Conservation (phyloP, 768 basidiomycete genomes). For the Pisolithus tinctorius region DNA sequence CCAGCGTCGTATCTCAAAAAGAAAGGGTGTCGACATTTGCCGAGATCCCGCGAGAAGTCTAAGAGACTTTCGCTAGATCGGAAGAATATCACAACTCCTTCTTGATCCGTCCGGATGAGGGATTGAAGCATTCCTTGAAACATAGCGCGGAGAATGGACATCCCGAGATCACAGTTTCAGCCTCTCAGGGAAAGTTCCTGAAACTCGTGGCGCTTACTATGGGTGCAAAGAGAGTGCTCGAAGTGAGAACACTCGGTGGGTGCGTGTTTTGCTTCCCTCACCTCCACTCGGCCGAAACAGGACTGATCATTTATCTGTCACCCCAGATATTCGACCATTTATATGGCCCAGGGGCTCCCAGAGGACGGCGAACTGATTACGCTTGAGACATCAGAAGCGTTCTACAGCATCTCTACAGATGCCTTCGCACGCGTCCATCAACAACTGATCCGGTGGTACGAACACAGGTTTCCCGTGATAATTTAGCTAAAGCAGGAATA, state of each 20-base stretch:
- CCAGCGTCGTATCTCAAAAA: too few relatives aligned
- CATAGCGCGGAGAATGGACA: conserved; percentile 38
- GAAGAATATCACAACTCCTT: conserved; percentile 55
- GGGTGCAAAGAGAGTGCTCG: conserved; percentile 52
- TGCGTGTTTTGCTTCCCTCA: conserved; percentile 32
- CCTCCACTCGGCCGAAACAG: background rate
- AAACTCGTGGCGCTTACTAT: conserved; percentile 45
- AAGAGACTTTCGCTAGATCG: too few relatives aligned
- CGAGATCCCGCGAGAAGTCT: too few relatives aligned
- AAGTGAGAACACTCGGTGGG: conserved; percentile 64
- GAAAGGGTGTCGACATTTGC: too few relatives aligned
- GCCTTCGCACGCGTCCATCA: background rate
- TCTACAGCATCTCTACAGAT: background rate
- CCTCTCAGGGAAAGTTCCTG: conserved; percentile 53
- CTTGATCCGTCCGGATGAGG: conserved; percentile 38
- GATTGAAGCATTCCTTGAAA: conserved; percentile 35
- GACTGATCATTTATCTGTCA: background rate
- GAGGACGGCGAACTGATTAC: conserved; percentile 40
- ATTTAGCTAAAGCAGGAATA: conserved; percentile 49
- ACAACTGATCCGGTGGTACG: too few relatives aligned
- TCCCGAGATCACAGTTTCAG: conserved; percentile 45
- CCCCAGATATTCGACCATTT: conserved; percentile 29
- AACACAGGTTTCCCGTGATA: conserved; percentile 48
- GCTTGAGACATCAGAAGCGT: conserved; percentile 36
- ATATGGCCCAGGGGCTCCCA: too few relatives aligned